These are phyloP conservation scores for Calvatia gigantea DNA, from an alignment of 768 basidiomycete species.

Conservation along the genomic window DNA sequence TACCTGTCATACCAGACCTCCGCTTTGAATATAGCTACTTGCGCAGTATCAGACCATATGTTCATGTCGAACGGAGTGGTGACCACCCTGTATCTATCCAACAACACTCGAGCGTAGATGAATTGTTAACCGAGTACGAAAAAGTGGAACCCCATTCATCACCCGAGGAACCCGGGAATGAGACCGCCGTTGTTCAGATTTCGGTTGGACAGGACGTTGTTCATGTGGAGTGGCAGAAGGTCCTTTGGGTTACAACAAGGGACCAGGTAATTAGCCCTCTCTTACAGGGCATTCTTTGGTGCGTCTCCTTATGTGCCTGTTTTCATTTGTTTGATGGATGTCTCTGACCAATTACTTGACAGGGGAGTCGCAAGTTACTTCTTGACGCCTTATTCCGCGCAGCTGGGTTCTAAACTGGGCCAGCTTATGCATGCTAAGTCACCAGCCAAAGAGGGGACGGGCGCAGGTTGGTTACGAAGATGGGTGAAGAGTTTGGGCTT, in stretches of 20 bases:
- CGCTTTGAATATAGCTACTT: constrained; percentile 75
- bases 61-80: constrained; percentile 19
- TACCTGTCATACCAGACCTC: constrained; percentile 67
- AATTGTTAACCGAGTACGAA: constrained; percentile 25
- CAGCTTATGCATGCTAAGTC: constrained; percentile 23
- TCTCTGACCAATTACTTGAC: constrained; percentile 1
- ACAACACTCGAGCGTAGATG: constrained; percentile 14
- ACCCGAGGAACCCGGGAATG: constrained; percentile 17
- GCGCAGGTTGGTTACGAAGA: constrained; percentile 38
- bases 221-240: constrained; percentile 50
- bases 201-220: constrained; percentile 28
- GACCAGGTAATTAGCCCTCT: constrained; percentile 71
- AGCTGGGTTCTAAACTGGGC: constrained; percentile 32
- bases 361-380: constrained; percentile 47
- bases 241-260: constrained; percentile 60
- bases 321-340: not conserved
- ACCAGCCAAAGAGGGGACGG: constrained; percentile 35
- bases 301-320: constrained; percentile 17
- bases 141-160: constrained; percentile 20
- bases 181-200: not conserved
- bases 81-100: not conserved
- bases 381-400: constrained; percentile 35
- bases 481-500: constrained; percentile 30
- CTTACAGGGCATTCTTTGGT: constrained; percentile 68
- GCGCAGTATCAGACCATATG: constrained; percentile 51